Base-by-base conservation (phyloP, 176 grass and related monocot genomes). In the Aegilops umbellulata region DNA sequence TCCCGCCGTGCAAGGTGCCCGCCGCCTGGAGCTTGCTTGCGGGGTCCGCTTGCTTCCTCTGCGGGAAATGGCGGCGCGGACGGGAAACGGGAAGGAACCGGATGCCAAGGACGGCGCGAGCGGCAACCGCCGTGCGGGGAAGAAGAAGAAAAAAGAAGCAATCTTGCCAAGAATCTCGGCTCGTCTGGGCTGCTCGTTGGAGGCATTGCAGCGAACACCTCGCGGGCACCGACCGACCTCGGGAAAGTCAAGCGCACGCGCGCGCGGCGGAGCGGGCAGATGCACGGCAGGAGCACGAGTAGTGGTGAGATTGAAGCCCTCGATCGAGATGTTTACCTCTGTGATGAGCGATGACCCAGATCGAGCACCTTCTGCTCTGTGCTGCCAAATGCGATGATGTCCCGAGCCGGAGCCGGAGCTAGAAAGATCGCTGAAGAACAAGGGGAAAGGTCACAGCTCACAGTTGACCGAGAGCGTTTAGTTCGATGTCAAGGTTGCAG, bases 131-230 rank as follows among this genome's bases (percentile, higher is more conserved):
- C 14, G 32, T 2, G 58, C 14, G 44, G 41, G 74, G 82, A 58
- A 22, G 55, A 9, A 58, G 19, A 57, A 55, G 3, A 13, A 65
- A n/a, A n/a, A n/a, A n/a, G n/a, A n/a, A n/a, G 65, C 27, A 65
- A 55, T 55, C 39, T 47, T 47, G 46, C 0, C 39, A 22, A 53
- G 53, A 74, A 83, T 57, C 49, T 71, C 14, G 15, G 15, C 47
- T 17, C 34, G 26, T 11, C 60, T 76, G 30, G 1, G 29, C 29
- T 39, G 3, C 77, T 39, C 32, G 72, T 82, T 34, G 27, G 49
- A 13, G 78, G 69, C 79, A 70, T 57, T 82, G 23, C 24, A 4
- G 31, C 38, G 83, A 86, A 34, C 83, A 77, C 53, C 38, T 69
- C 38, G 38, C 7, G 81, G 74, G 81, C 87, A 53, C 29, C 57